Evolutionary conservation across 164 flowering plant genomes (phyloP), one percentile per base, ranked within the genome.

Genomic region (Nymphaea thermarum): DNA sequence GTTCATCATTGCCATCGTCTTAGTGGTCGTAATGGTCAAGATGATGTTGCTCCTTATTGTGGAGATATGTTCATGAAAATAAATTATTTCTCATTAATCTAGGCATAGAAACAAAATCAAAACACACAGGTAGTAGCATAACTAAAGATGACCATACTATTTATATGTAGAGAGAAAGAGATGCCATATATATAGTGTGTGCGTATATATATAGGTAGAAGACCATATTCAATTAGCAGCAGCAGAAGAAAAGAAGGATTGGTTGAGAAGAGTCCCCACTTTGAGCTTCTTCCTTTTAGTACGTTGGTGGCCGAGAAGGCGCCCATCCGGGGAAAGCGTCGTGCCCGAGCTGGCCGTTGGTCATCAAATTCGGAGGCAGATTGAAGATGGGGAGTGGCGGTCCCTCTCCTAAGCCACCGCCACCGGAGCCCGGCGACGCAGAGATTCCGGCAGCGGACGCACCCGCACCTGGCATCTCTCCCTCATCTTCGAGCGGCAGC

Each of bases 291-390:
- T 18, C 47, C 41, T 15, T 44, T 76, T 59, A 76, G 62, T 45
- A 76, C 12, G 57, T 3, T 64, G 79, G 72, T 57, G 76, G 80
- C 18, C 90, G 75, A 3, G 77, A 83, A 78, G 82, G 83, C 67
- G 83, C 74, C 88, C 91, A 86, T 65, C 68, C 80, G 78, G 79
- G 83, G 7, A 81, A 81, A 1, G 84, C 88, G 62, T 81, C 86
- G 68, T 43, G 76, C 73, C 82, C 3, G 66, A 82, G 87, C 60
- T 79, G 84, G 10, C 86, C 86, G 71, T 84, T 86, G 3, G 78
- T 77, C 11, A 83, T 67, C 72, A 86, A 72, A 65, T 84, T 86
- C 3, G 86, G 83, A 3, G 81, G 79, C 79, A 86, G 65, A 74
- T 83, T 77, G 67, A 74, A 84, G 18, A 76, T 62, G 4, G 71